Evolutionary conservation across 768 basidiomycete genomes (phyloP).

Genomic region (Crepidotus variabilis): DNA sequence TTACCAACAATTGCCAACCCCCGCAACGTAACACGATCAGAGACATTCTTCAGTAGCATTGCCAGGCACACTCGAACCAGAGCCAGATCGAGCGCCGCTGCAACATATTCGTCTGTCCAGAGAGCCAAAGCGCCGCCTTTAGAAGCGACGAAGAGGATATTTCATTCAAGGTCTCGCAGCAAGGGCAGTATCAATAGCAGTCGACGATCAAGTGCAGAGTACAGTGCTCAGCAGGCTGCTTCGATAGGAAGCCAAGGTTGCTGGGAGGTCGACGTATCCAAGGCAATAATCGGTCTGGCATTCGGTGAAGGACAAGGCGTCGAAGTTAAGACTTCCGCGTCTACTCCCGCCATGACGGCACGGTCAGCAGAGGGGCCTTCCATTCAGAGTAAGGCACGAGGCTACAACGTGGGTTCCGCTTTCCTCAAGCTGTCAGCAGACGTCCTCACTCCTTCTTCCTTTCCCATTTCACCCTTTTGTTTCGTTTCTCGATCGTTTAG

Average conservation of each 20-base stretch:
- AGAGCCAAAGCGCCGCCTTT: slow-evolving; percentile 1
- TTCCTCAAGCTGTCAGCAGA: slow-evolving; percentile 18
- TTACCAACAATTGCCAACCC: not conserved
- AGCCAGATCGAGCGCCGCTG: slow-evolving; percentile 11
- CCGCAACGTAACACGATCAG: not conserved
- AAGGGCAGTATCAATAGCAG: slow-evolving; percentile 29
- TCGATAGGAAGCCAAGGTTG: slow-evolving; percentile 31
- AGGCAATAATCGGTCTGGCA: slow-evolving; percentile 49
- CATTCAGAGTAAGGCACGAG: slow-evolving; percentile 36
- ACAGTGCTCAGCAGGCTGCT: slow-evolving; percentile 46
- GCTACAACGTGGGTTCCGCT: slow-evolving; percentile 34
- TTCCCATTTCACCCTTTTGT: slow-evolving; percentile 17
- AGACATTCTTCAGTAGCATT: not conserved
- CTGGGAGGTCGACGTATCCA: slow-evolving; percentile 60
- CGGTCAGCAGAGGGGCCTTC: slow-evolving; percentile 18
- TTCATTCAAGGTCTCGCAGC: slow-evolving; percentile 27
- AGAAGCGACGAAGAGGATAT: slow-evolving; percentile 6
- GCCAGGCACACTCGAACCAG: slow-evolving; percentile 9
- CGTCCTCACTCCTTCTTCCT: slow-evolving; percentile 24
- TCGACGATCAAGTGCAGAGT: slow-evolving; percentile 56
- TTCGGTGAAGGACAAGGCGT: slow-evolving; percentile 28
- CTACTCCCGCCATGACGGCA: slow-evolving; percentile 13
- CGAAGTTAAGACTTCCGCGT: slow-evolving; percentile 11
- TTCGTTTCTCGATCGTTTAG: slow-evolving; percentile 18
- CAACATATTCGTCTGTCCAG: slow-evolving; percentile 1